A percentile compares a stretch with the other conserved stretches of the same genome.
Evolutionary conservation across 2,329 filamentous ascomycete genomes (phyloP).

Genomic region (Nothomitra cinnamomea): DNA sequence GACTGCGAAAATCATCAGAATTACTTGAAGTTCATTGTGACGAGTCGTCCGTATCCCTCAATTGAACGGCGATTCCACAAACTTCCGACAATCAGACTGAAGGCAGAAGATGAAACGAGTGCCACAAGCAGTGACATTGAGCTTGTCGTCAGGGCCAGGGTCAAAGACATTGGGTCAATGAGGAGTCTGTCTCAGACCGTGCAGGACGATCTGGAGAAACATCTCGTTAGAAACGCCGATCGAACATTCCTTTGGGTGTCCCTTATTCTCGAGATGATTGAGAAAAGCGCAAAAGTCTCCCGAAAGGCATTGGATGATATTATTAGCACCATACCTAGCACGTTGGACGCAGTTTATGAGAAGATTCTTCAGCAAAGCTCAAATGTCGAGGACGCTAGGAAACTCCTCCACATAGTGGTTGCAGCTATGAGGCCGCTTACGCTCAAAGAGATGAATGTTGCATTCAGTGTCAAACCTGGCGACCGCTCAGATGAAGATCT

Average conservation of each 20-base stretch:
- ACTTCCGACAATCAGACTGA: constrained; percentile 21
- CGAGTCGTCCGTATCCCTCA: constrained; percentile 20
- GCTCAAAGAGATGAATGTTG: constrained; percentile 19
- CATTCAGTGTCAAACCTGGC: constrained; percentile 10
- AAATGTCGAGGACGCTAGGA: not conserved
- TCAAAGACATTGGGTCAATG: constrained; percentile 14
- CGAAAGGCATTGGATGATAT: constrained; percentile 16
- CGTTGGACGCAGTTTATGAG: not conserved
- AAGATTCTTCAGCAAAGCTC: not conserved
- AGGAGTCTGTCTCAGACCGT: too few species aligned
- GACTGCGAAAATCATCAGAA: not conserved
- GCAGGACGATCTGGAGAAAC: not conserved
- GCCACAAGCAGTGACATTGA: constrained; percentile 22
- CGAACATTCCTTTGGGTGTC: constrained; percentile 25
- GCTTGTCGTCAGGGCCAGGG: constrained; percentile 17
- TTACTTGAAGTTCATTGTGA: constrained; percentile 22
- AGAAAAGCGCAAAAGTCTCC: constrained; percentile 16
- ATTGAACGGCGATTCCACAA: constrained; percentile 15
- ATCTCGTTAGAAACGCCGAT: constrained; percentile 7
- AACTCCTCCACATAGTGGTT: constrained; percentile 21
- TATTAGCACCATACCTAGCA: not conserved
- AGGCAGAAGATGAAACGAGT: constrained; percentile 22
- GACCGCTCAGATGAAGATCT: not conserved
- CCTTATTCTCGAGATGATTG: constrained; percentile 17
- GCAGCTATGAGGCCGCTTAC: constrained; percentile 19